Evolutionary conservation across 768 basidiomycete species (phyloP).

Genomic region (Pleurotus giganteus): DNA sequence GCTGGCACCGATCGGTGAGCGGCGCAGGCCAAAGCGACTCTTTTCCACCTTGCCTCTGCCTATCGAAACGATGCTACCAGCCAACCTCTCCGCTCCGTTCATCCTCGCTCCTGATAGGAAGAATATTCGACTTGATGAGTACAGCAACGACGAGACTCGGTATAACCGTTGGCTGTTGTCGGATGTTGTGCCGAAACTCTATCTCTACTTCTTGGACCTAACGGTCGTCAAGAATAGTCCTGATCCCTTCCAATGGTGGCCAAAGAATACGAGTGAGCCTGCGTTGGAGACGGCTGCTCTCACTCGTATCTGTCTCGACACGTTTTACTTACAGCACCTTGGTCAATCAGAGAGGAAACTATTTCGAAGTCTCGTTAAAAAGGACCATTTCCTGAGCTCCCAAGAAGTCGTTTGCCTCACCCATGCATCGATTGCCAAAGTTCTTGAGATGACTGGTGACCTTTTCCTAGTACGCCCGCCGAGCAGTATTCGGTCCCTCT

Average conservation of each 20-base stretch:
- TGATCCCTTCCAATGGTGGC: constrained; percentile 34
- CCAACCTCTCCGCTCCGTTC: constrained; percentile 47
- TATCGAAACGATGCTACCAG: constrained; percentile 35
- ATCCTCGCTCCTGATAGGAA: constrained; percentile 45
- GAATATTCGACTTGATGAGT: constrained; percentile 38
- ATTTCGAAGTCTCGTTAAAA: constrained; percentile 23
- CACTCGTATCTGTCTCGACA: constrained; percentile 18
- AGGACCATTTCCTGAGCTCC: constrained; percentile 13
- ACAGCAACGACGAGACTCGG: constrained; percentile 27
- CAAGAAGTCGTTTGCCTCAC: constrained; percentile 23
- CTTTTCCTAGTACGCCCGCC: not conserved
- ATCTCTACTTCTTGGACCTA: constrained; percentile 35
- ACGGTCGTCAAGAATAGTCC: constrained; percentile 19
- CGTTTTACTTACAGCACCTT: constrained; percentile 30
- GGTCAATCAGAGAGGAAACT: constrained; percentile 19
- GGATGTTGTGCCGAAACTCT: constrained; percentile 32
- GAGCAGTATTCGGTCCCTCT: not conserved
- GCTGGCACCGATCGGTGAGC: constrained; percentile 10
- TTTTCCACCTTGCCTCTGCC: constrained; percentile 46
- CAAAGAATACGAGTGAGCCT: constrained; percentile 18
- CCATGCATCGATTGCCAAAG: not conserved
- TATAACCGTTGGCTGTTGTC: constrained; percentile 45
- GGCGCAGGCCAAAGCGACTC: constrained; percentile 21
- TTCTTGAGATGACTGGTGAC: not conserved
- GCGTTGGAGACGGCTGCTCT: constrained; percentile 12